A percentile compares a stretch with the other conserved stretches of the same genome.
phyloP scores from a whole-genome alignment of 176 grass and related monocot genomes.

The Saccharum spontaneum region DNA sequence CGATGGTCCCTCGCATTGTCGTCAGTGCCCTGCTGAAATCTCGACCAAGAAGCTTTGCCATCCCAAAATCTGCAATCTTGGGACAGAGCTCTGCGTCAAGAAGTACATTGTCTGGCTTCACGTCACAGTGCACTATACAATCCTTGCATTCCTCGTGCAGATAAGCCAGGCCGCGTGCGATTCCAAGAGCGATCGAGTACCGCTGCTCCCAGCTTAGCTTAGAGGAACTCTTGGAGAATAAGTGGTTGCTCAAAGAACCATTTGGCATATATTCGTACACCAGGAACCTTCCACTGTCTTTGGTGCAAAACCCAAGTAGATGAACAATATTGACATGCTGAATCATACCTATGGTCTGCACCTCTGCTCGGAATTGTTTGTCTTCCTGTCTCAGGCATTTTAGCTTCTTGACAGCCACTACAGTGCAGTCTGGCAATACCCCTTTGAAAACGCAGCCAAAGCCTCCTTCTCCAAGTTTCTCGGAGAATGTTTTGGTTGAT shows the following conservation, averaged over 20 bases:
- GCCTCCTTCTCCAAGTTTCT: slow-evolving; percentile 43
- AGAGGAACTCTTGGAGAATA: not conserved
- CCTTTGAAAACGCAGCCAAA: slow-evolving; percentile 52
- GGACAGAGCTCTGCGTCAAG: slow-evolving; percentile 16
- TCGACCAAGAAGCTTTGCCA: slow-evolving; percentile 7
- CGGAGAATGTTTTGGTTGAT: slow-evolving; percentile 30
- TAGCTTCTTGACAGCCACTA: slow-evolving; percentile 38
- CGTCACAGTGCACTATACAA: slow-evolving; percentile 29
- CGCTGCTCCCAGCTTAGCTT: slow-evolving; percentile 36
- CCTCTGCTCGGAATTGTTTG: slow-evolving; percentile 48
- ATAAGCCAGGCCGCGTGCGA: slow-evolving; percentile 46
- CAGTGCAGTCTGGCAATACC: not conserved
- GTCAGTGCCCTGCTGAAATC: slow-evolving; percentile 40
- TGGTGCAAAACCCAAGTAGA: slow-evolving; percentile 44
- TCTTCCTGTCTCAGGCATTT: slow-evolving; percentile 25
- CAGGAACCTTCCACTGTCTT: slow-evolving; percentile 7
- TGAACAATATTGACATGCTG: slow-evolving; percentile 42
- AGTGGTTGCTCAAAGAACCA: slow-evolving; percentile 35
- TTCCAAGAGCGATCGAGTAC: slow-evolving; percentile 23
- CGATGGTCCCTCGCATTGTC: slow-evolving; percentile 39
- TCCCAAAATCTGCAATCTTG: slow-evolving; percentile 42
- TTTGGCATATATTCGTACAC: slow-evolving; percentile 45
- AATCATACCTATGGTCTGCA: slow-evolving; percentile 48
- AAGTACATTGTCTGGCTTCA: slow-evolving; percentile 37
- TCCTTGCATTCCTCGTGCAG: slow-evolving; percentile 43